Evolutionary conservation across 768 basidiomycete species (phyloP).

Genomic region (Pleurotus pulmonarius): DNA sequence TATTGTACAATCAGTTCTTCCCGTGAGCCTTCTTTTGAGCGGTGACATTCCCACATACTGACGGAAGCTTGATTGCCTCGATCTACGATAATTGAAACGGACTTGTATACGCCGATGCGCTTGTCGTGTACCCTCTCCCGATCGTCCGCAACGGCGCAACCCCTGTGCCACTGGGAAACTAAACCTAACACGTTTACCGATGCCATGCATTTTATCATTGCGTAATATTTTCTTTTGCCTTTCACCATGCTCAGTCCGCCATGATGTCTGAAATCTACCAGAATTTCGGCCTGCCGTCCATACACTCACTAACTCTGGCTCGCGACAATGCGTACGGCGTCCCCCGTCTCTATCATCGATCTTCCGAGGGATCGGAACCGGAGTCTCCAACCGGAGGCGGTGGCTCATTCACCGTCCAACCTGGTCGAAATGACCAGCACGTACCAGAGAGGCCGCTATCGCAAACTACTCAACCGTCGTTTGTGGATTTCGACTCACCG

Average conservation of each 20-base stretch:
- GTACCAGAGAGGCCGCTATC: neutral
- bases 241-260: conserved; percentile 3
- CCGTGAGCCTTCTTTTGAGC: conserved; percentile 6
- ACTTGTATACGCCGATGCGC: neutral
- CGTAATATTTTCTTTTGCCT: conserved; percentile 7
- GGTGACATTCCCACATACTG: conserved; percentile 3
- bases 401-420: neutral
- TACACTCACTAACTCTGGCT: neutral
- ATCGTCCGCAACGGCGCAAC: neutral
- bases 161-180: conserved; percentile 9
- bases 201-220: conserved; percentile 8
- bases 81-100: neutral
- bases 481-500: conserved; percentile 1
- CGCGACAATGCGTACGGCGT: neutral
- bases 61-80: neutral
- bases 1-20: conserved; percentile 1
- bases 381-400: conserved; percentile 5
- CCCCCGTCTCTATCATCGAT: conserved; percentile 2
- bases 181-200: conserved; percentile 8
- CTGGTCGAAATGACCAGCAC: neutral
- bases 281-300: conserved; percentile 5
- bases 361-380: conserved; percentile 6
- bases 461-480: neutral
- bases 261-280: conserved; percentile 8
- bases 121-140: neutral